A percentile compares a stretch with the other conserved stretches of the same genome.
phyloP scores from a whole-genome alignment of 2,329 filamentous ascomycete species.

The Arachnomyces sp. region DNA sequence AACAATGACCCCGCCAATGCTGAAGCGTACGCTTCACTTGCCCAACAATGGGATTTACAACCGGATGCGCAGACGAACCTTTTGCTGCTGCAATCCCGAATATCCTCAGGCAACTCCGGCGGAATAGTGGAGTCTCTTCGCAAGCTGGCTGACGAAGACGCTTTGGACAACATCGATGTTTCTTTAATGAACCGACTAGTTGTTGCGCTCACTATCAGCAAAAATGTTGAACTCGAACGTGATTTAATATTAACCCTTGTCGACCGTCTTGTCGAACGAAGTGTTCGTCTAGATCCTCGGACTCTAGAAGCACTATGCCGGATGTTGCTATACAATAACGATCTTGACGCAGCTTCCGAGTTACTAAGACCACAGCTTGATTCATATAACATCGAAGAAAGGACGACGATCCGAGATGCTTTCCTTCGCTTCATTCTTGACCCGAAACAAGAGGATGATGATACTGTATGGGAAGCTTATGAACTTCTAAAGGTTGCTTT shows the following conservation, averaged over 20 bases:
- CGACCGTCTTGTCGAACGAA: conserved; percentile 62
- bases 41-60: conserved; percentile 55
- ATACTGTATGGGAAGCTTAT: conserved; percentile 56
- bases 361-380: conserved; percentile 62
- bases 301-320: conserved; percentile 68
- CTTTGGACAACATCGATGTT: conserved; percentile 52
- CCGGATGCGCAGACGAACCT: conserved; percentile 64
- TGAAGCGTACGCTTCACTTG: conserved; percentile 64
- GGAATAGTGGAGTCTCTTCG: conserved; percentile 52
- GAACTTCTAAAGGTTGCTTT: conserved; percentile 53
- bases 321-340: conserved; percentile 66
- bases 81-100: conserved; percentile 66
- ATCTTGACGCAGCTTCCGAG: conserved; percentile 72
- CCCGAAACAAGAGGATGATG: conserved; percentile 48
- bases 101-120: conserved; percentile 64
- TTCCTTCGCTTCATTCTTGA: conserved; percentile 65
- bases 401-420: conserved; percentile 56
- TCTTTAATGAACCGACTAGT: conserved; percentile 64
- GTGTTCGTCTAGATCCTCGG: conserved; percentile 61
- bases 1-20: conserved; percentile 63
- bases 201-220: conserved; percentile 39
- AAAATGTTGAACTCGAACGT: conserved; percentile 68
- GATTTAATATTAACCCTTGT: conserved; percentile 66
- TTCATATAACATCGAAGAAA: conserved; percentile 46
- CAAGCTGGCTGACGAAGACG: conserved; percentile 42